phyloP scores from a whole-genome alignment of 1,139 yeast genomes.

The Yamadazyma dushanensis region DNA sequence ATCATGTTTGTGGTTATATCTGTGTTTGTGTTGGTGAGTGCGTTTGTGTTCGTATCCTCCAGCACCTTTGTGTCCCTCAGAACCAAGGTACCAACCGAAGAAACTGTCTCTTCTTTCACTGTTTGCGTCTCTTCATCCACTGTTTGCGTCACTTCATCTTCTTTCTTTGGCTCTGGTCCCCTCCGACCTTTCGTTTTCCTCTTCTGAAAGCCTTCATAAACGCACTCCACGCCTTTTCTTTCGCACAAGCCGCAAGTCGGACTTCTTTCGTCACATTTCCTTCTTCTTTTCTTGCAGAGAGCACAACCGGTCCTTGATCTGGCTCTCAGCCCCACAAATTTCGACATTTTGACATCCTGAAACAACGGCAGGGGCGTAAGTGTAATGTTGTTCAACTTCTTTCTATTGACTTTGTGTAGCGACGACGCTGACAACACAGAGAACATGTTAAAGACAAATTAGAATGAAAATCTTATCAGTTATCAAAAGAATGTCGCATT shows the following conservation, averaged over 20 bases:
- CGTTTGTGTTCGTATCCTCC: too few species aligned
- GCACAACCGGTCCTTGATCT: conserved; percentile 22
- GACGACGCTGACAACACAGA: conserved; percentile 10
- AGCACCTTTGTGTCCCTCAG: too few species aligned
- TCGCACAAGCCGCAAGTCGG: conserved; percentile 27
- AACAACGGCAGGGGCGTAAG: not conserved
- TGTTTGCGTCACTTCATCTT: too few species aligned
- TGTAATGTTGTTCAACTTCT: conserved; percentile 4
- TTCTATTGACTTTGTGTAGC: conserved; percentile 8
- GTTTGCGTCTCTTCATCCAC: too few species aligned
- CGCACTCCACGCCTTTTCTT: conserved; percentile 22
- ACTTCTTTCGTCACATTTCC: conserved; percentile 29
- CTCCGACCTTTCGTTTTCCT: too few species aligned
- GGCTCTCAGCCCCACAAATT: conserved; percentile 11
- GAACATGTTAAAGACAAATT: conserved; percentile 8
- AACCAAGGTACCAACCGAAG: too few species aligned
- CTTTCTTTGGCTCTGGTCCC: too few species aligned
- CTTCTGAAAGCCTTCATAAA: conserved; percentile 8
- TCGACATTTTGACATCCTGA: not conserved
- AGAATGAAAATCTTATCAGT: too few species aligned
- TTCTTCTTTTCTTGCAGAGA: conserved; percentile 19
- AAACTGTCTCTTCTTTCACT: too few species aligned
- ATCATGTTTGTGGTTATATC: too few species aligned
- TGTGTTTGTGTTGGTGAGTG: too few species aligned
- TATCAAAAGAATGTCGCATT: too few species aligned